These are phyloP conservation scores for Capsicum pubescens DNA, from an alignment of 257 asterid genomes.

Conservation along the genomic window DNA sequence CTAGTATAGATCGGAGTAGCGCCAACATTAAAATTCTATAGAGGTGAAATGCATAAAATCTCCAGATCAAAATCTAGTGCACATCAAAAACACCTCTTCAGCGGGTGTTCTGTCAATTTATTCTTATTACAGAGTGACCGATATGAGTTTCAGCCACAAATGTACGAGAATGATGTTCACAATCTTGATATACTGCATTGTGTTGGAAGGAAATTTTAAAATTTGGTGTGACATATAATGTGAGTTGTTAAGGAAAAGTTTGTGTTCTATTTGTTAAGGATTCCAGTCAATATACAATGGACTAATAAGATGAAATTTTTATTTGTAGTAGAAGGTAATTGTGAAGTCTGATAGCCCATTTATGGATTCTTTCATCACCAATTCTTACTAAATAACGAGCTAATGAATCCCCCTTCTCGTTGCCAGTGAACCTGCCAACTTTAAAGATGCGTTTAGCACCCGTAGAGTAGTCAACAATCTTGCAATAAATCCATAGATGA, in stretches of 20 bases:
- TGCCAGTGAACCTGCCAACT: no score
- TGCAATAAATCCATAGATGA: not conserved
- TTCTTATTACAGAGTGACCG: not conserved
- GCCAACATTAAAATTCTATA: not conserved
- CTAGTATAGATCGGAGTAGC: not conserved
- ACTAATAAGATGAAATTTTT: no score
- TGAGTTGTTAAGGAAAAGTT: no score
- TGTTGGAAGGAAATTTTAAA: slow-evolving; percentile 1
- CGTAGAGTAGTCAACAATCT: not conserved
- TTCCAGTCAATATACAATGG: no score
- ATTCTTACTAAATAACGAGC: no score
- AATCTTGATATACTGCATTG: slow-evolving; percentile 19
- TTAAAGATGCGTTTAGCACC: not conserved
- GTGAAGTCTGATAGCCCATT: no score
- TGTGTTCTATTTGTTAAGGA: no score
- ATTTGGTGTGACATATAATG: no score
- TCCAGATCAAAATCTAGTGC: not conserved
- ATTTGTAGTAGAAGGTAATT: no score
- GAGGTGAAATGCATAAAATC: not conserved
- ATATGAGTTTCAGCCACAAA: not conserved
- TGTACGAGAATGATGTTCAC: not conserved
- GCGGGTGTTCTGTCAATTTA: not conserved
- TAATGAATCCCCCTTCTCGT: no score
- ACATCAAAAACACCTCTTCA: not conserved
- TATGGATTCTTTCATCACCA: no score